Evolutionary conservation across 495 filamentous ascomycete species (phyloP).

Genomic region (Cercophora newfieldiana): DNA sequence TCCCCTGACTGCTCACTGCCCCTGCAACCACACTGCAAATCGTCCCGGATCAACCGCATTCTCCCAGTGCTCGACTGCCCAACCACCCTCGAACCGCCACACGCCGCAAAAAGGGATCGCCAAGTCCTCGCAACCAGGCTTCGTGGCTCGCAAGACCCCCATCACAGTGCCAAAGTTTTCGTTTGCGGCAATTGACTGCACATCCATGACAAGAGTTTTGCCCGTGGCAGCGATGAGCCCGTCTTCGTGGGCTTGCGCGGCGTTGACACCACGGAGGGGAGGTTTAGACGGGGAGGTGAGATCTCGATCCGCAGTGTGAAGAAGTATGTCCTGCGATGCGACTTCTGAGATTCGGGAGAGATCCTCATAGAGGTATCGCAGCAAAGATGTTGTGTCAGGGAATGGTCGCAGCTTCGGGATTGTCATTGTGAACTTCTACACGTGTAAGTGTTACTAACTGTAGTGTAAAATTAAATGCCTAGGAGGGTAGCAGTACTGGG

Average conservation of each 20-base stretch:
- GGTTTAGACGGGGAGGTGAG: conserved; percentile 14
- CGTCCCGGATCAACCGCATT: conserved; percentile 18
- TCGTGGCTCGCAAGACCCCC: conserved; percentile 20
- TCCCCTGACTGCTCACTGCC: no score
- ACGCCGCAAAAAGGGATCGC: conserved; percentile 31
- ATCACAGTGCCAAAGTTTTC: conserved; percentile 27
- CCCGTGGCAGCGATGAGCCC: conserved; percentile 24
- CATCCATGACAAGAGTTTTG: conserved; percentile 29
- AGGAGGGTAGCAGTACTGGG: no score
- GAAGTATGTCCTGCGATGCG: conserved; percentile 18
- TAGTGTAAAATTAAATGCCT: no score
- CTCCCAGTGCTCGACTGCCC: conserved; percentile 33
- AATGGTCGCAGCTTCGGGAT: neutral
- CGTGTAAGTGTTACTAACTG: no score
- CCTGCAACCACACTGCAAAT: conserved; percentile 17
- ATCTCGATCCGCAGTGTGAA: conserved; percentile 27
- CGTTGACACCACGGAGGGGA: conserved; percentile 21
- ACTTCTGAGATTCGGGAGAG: conserved; percentile 25
- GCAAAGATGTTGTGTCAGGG: conserved; percentile 12
- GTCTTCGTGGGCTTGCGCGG: conserved; percentile 29
- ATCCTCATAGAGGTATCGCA: conserved; percentile 28
- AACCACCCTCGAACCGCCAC: conserved; percentile 27
- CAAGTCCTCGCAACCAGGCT: conserved; percentile 4
- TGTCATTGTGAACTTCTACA: neutral
- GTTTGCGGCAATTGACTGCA: conserved; percentile 20